A percentile compares a stretch with the other conserved stretches of the same genome.
These are phyloP conservation scores for Priceomyces medius DNA, from an alignment of 805 yeast genomes.

Conservation along the genomic window DNA sequence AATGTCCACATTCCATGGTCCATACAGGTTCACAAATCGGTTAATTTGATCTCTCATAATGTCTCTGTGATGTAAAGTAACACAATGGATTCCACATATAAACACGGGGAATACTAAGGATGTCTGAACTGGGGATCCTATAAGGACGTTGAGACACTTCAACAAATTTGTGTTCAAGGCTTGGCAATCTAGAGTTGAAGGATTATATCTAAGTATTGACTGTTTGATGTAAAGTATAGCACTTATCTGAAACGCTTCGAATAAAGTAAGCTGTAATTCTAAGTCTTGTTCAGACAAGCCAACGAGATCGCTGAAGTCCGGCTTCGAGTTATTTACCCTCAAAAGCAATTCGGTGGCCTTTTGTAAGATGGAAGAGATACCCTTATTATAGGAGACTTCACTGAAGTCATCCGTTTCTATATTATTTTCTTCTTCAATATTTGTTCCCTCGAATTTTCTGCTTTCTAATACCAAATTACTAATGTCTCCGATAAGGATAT, in stretches of 20 bases:
- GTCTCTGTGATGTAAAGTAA: constrained; percentile 50
- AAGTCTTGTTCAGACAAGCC: constrained; percentile 47
- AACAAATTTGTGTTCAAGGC: constrained; percentile 53
- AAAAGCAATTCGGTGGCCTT: constrained; percentile 27
- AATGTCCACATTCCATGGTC: constrained; percentile 59
- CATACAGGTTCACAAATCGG: constrained; percentile 58
- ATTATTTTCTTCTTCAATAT: constrained; percentile 7
- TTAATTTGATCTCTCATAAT: constrained; percentile 53
- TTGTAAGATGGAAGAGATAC: background rate
- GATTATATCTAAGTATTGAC: constrained; percentile 57
- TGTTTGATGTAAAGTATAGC: constrained; percentile 68
- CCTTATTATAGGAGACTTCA: constrained; percentile 19
- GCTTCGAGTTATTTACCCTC: constrained; percentile 50
- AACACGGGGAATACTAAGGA: constrained; percentile 75
- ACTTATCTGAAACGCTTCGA: constrained; percentile 69
- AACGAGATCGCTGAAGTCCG: constrained; percentile 48
- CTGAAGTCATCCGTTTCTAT: constrained; percentile 19
- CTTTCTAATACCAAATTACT: constrained; percentile 57
- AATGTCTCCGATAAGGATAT: constrained; percentile 65
- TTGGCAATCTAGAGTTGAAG: constrained; percentile 64
- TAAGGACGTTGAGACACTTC: constrained; percentile 56
- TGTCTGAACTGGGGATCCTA: constrained; percentile 69
- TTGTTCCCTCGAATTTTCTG: constrained; percentile 25
- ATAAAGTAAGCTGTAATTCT: constrained; percentile 65
- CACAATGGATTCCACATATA: constrained; percentile 71